Conservation (phyloP, 306 rosid genomes). For the Medicago lupulina region DNA sequence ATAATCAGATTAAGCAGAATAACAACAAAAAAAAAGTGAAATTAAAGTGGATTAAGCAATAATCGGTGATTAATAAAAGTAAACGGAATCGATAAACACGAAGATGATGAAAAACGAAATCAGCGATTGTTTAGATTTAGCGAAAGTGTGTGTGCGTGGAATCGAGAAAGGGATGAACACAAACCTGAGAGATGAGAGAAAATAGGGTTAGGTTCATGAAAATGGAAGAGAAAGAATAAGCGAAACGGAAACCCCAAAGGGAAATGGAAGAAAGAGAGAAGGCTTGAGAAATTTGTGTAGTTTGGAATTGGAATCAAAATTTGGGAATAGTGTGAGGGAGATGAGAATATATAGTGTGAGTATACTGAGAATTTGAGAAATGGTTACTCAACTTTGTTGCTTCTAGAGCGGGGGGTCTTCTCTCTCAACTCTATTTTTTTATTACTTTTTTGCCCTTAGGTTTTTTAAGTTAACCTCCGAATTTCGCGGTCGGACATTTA, state of each 20-base stretch:
- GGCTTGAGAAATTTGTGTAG: conserved; percentile 47
- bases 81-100: conserved; percentile 27
- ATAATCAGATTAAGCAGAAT: conserved; percentile 26
- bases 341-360: conserved; percentile 40
- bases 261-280: conserved; percentile 26
- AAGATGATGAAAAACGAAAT: not conserved
- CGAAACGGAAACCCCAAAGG: conserved; percentile 60
- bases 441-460: too few species aligned
- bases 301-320: conserved; percentile 14
- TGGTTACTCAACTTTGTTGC: conserved; percentile 32
- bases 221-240: conserved; percentile 32
- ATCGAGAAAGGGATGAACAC: not conserved
- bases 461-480: too few species aligned
- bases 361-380: conserved; percentile 15
- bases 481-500: too few species aligned
- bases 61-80: conserved; percentile 41
- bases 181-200: conserved; percentile 66
- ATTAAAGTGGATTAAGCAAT: not conserved
- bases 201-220: conserved; percentile 46
- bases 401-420: conserved; percentile 39
- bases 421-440: not conserved
- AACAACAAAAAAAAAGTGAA: not conserved
- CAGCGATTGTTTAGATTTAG: conserved; percentile 36
- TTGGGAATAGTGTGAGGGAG: conserved; percentile 35
- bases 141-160: not conserved